Base-by-base conservation (phyloP, 2,329 filamentous ascomycete species). In the Microcyclospora tardicrescens region DNA sequence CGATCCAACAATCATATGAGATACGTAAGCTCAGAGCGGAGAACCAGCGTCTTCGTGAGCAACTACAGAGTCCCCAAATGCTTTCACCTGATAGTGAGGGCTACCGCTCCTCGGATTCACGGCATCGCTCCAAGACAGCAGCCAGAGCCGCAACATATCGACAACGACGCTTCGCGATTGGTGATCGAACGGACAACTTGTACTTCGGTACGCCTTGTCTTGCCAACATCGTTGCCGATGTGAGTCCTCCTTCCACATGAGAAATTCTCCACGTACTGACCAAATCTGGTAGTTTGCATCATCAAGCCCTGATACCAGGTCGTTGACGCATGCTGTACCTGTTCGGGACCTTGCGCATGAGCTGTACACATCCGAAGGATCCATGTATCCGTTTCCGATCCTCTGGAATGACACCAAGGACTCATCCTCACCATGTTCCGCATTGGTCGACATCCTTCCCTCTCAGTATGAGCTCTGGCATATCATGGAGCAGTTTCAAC, bases 141-240 rank as follows among this genome's bases (percentile, higher is more conserved):
- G 28, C 28, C 10, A 48, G 52, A 41, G 46, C 49, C 6, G 39
- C 49, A 14, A 45, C 46, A 16, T 46, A 51, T 36, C 46, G 48
- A 33, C 54, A 56, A 42, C 43, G 51, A 42, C 56, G 60, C 3
- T 66, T 67, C 39, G 51, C 48, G 37, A 55, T 59, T 16, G 55
- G 56, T 15, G 61, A 64, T 40, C 57, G 59, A 43, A 52, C 60
- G 28, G 63, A 68, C 40, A 68, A 63, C 39, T 56, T 68, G 5
- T 71, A 69, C 49, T 70, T 69, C 50, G 67, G 66, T 6, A 65
- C 61, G 33, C 66, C 67, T n/a, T 63, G 63, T 5, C 56, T 69
- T 32, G 64, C 63, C 10, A 69, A 58, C 43, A 61, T 69, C 19
- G 57, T 68, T 29, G 55, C 57, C 41, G 66, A 71, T 49, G 67